phyloP scores from a whole-genome alignment of 148 eudicot genomes.

The Simmondsia chinensis region DNA sequence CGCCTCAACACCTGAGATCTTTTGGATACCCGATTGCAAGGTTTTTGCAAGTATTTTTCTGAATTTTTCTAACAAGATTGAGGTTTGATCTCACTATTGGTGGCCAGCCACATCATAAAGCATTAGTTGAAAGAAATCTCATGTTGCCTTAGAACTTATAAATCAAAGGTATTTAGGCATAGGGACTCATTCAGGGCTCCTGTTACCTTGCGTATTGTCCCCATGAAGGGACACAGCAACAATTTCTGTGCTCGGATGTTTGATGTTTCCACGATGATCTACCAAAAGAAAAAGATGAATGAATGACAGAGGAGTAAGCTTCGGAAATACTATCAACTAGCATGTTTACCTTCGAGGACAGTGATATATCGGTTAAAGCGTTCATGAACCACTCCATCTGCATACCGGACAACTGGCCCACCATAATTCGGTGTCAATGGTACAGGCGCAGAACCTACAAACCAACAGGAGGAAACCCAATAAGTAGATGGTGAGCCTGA shows the following conservation, averaged over 20 bases:
- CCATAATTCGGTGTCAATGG: constrained; percentile 54
- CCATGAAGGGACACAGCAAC: neutral
- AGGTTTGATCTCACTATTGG: too few species aligned
- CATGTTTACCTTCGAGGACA: constrained; percentile 42
- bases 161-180: neutral
- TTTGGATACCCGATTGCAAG: too few species aligned
- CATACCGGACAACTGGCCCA: constrained; percentile 29
- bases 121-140: too few species aligned
- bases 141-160: too few species aligned
- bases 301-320: neutral
- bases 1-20: too few species aligned
- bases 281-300: neutral
- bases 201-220: constrained; percentile 8
- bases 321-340: too few species aligned
- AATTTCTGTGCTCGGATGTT: neutral
- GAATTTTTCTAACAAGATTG: too few species aligned
- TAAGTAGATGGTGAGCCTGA: too few species aligned
- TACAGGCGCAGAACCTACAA: constrained; percentile 21
- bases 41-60: too few species aligned
- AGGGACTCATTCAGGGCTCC: constrained; percentile 2
- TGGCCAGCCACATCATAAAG: too few species aligned
- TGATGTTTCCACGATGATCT: neutral
- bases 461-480: neutral
- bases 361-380: constrained; percentile 30
- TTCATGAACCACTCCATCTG: constrained; percentile 42